Evolutionary conservation across 805 yeast genomes (phyloP), one percentile per base, ranked within the genome.

Genomic region (Wickerhamiella spandovensis): DNA sequence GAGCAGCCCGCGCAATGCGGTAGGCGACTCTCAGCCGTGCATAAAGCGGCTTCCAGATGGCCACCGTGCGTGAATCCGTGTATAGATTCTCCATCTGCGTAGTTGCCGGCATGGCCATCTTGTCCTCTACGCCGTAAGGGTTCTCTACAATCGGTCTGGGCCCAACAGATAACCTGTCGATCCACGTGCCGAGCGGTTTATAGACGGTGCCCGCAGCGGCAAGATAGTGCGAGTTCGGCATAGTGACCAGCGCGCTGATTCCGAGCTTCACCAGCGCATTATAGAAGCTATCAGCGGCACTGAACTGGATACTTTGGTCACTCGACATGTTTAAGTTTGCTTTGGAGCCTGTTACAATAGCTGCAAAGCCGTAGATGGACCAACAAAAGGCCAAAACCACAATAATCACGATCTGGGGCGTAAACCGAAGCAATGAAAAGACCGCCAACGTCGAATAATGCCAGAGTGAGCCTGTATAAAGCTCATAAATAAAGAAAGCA

Each of bases 301-400:
- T 35, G 39, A 35, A 35, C 18, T 35, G 39, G 20, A 35, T n/a
- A 9, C 39, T 35, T 35, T 35, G 39, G 39, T 35, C 39, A 13
- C 39, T 35, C 7, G 13, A 35, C 39, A 35, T 35, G 39, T 35
- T 35, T 35, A 24, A 18, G 39, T 25, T n/a, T n/a, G 37, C 18
- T n/a, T 43, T 22, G 37, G 46, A 46, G 22, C 54, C 54, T 1
- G 38, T 39, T 4, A 47, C 21, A 17, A 43, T 10, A n/a, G 48
- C 51, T 2, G 49, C 49, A 6, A 43, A 5, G 12, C 17, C 23
- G 24, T 48, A 51, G n/a, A 39, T 28, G 2, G 45, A 15, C 49
- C 49, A 51, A 42, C 54, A 51, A 2, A 25, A 5, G 2, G 30
- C 9, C 7, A 43, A 23, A 7, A 52, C 18, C 8, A 25, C 17